phyloP scores from a whole-genome alignment of 116 monocot species.

The Zostera marina region DNA sequence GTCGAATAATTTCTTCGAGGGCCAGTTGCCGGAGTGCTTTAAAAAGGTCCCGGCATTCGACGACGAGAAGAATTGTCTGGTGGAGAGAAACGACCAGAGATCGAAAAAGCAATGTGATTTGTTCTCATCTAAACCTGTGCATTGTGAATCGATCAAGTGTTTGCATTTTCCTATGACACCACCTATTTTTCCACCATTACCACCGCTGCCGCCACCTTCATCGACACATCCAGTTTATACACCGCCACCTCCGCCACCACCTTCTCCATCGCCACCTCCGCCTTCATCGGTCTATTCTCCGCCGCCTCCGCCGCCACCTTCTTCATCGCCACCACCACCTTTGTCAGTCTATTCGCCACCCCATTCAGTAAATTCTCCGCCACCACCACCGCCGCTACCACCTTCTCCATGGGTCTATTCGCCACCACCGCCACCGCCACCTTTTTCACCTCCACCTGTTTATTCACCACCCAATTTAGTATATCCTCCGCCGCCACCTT shows the following conservation, averaged over 20 bases:
- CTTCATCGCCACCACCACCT: not conserved
- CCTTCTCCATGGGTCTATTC: conserved; percentile 5
- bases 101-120: conserved; percentile 26
- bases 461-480: conserved; percentile 7
- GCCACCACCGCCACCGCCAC: conserved; percentile 6
- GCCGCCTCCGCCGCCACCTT: not conserved
- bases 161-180: conserved; percentile 6
- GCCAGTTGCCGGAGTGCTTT: conserved; percentile 44
- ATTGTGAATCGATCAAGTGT: conserved; percentile 24
- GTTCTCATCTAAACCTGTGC: conserved; percentile 25
- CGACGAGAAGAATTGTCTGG: conserved; percentile 55
- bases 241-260: not conserved
- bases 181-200: not conserved
- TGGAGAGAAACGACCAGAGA: conserved; percentile 33
- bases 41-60: conserved; percentile 16
- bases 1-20: conserved; percentile 74
- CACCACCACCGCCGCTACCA: conserved; percentile 7
- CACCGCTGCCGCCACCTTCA: conserved; percentile 5
- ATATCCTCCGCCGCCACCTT: conserved; percentile 11
- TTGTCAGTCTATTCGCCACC: conserved; percentile 4
- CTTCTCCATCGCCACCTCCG: conserved; percentile 1
- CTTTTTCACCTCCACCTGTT: conserved; percentile 16
- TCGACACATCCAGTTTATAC: not conserved
- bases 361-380: not conserved
- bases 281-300: not conserved